Evolutionary conservation across 768 basidiomycete genomes (phyloP).

Genomic region (Nidula microcarpa): DNA sequence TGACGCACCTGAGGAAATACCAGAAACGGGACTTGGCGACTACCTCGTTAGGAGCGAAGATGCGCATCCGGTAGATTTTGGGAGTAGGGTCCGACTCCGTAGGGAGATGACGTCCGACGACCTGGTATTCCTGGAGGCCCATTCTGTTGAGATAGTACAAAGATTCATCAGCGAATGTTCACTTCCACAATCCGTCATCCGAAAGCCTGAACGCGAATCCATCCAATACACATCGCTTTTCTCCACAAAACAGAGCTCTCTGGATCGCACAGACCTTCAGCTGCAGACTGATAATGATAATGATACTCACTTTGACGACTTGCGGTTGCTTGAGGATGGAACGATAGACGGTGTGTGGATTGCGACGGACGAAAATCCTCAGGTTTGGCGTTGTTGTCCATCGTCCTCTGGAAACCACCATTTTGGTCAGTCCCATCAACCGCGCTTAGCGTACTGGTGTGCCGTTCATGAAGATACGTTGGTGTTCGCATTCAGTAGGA

Average conservation of each 20-base stretch:
- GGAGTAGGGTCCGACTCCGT: constrained; percentile 90
- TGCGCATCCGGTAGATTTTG: constrained; percentile 99
- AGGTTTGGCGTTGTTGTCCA: neutral
- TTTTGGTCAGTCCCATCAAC: no score
- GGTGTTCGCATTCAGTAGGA: no score
- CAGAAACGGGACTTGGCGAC: constrained; percentile 99
- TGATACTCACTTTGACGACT: constrained; percentile 29
- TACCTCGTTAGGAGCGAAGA: constrained; percentile 97
- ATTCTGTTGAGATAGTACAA: constrained; percentile 41
- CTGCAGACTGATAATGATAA: neutral
- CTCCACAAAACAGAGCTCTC: constrained; percentile 4
- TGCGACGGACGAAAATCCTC: neutral
- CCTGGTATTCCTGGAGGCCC: constrained; percentile 89
- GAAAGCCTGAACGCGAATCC: constrained; percentile 16
- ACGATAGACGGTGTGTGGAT: no score
- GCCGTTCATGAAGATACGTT: no score
- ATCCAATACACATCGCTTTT: constrained; percentile 12
- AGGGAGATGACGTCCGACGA: constrained; percentile 96
- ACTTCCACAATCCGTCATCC: constrained; percentile 8
- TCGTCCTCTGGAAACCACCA: no score
- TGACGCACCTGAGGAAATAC: constrained; percentile 89
- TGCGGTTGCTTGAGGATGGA: constrained; percentile 19
- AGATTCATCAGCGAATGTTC: constrained; percentile 3
- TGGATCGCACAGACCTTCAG: neutral
- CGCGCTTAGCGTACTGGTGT: no score